Base-by-base conservation (phyloP, 1,139 yeast species). In the Geotrichum europaeum region DNA sequence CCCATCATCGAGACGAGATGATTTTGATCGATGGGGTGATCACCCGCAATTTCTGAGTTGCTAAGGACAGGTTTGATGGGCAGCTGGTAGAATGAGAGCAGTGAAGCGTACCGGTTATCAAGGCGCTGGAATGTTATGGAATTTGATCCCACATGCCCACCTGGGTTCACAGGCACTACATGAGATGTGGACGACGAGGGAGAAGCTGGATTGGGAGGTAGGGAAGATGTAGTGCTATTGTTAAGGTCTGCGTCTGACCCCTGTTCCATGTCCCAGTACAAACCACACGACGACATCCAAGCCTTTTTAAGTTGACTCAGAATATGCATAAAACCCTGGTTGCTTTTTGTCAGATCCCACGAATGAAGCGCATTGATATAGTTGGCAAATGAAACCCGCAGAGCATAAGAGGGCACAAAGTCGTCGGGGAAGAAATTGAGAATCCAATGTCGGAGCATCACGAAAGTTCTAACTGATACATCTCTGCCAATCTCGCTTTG, bases 391-490 rank as follows among this genome's bases (percentile, higher is more conserved):
- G 63, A 63, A 13, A 63, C 59, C 32, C 80, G 71, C 49, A 77
- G 69, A 36, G 66, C 65, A 40, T 65, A 60, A 45, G 72, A 66
- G n/a, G 76, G 72, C 52, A 75, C 72, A 64, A 77, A 77, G 65
- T 77, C 80, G 65, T 75, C 77, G 13, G 74, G 72, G 63, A 75
- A 75, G 61, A 71, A 75, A 63, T 76, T 92, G 63, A 89, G 75
- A 40, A 94, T 75, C 96, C 98, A 94, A 73, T 90, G 96, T 68
- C 98, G 81, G 56, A 94, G 69, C 45, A 89, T 86, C 49, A 90
- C 97, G 76, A 92, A 94, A 0, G 96, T 86, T 66, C 98, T 80
- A 49, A 92, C 81, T n/a, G 89, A 76, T 1, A 87, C 87, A 57
- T 87, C 78, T 65, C 86, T 82, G 4, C 95, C 96, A 10, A 81